Percentiles rank a stretch among this genome's conserved stretches.
These are phyloP conservation scores for Polygonum maritimum DNA, from an alignment of 148 eudicot species.

Conservation along the genomic window DNA sequence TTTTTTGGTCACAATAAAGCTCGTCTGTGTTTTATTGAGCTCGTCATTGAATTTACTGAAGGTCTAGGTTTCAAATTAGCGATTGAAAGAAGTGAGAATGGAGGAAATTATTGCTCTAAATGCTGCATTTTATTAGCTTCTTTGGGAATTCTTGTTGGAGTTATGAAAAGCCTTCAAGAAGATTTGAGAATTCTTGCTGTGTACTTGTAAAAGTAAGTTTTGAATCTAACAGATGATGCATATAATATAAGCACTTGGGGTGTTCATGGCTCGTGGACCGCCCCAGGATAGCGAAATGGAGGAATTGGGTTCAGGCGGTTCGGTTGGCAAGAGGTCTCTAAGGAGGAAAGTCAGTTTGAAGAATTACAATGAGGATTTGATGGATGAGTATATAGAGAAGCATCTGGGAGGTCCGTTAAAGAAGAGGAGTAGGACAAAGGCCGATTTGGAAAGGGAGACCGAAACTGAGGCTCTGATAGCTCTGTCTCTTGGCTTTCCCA, in stretches of 20 bases:
- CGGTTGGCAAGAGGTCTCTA: slow-evolving; percentile 38
- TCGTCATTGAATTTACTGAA: not conserved
- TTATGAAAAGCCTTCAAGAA: not conserved
- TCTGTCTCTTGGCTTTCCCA: slow-evolving; percentile 80
- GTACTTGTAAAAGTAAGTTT: not conserved
- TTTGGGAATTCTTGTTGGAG: not conserved
- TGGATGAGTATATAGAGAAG: slow-evolving; percentile 72
- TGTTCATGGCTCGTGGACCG: slow-evolving; percentile 2
- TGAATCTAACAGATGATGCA: not conserved
- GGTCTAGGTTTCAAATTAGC: not conserved
- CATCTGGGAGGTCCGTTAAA: slow-evolving; percentile 55
- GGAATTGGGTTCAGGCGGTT: slow-evolving; percentile 33
- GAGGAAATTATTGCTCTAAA: not conserved
- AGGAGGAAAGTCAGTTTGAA: slow-evolving; percentile 46
- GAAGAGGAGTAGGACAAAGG: slow-evolving; percentile 52
- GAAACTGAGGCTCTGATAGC: slow-evolving; percentile 89
- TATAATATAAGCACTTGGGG: not conserved
- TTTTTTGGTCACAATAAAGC: not conserved
- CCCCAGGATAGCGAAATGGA: slow-evolving; percentile 18
- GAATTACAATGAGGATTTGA: slow-evolving; percentile 73
- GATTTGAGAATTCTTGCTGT: not conserved
- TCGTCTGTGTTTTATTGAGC: not conserved
- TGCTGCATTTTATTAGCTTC: not conserved
- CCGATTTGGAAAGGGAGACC: slow-evolving; percentile 82
- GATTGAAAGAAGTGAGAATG: not conserved